Conservation (phyloP, 768 basidiomycete genomes). For the Trametes cingulata region DNA sequence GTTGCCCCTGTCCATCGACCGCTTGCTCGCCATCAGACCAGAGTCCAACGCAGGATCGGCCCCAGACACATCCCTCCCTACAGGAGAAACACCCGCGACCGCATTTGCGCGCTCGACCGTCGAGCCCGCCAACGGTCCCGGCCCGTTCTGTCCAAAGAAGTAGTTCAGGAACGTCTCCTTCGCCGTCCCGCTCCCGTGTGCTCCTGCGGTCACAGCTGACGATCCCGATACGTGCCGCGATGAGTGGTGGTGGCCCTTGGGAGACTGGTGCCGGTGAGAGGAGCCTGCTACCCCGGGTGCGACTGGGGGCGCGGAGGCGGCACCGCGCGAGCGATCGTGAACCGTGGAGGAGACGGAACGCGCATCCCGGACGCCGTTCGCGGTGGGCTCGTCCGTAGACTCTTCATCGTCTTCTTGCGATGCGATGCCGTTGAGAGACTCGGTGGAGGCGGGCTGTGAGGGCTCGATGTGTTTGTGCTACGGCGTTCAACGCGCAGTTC, state of each 20-base stretch:
- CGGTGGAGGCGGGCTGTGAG: conserved; percentile 60
- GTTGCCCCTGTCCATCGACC: conserved; percentile 62
- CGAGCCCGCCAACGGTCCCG: conserved; percentile 66
- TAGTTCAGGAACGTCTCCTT: conserved; percentile 95
- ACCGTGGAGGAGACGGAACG: conserved; percentile 79
- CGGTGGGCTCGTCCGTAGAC: conserved; percentile 54
- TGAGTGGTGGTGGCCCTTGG: conserved; percentile 30
- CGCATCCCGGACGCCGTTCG: conserved; percentile 55
- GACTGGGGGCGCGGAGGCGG: conserved; percentile 37
- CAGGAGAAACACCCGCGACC: conserved; percentile 43
- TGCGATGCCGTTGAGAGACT: conserved; percentile 57
- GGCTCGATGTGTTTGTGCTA: conserved; percentile 25
- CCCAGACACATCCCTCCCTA: conserved; percentile 67
- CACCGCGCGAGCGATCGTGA: conserved; percentile 65
- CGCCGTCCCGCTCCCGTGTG: conserved; percentile 46
- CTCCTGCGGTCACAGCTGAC: background rate
- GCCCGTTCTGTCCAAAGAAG: conserved; percentile 92
- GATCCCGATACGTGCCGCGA: conserved; percentile 19
- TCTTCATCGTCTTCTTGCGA: conserved; percentile 68
- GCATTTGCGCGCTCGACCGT: conserved; percentile 43
- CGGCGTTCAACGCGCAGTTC: conserved; percentile 13
- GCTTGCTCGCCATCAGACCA: conserved; percentile 68
- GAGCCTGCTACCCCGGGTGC: conserved; percentile 25
- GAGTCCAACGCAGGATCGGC: conserved; percentile 50
- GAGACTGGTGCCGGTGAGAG: conserved; percentile 23